A percentile compares a stretch with the other conserved stretches of the same genome.
Evolutionary conservation across 75 land plant genomes (phyloP).

Genomic region (Azolla pinnata): DNA sequence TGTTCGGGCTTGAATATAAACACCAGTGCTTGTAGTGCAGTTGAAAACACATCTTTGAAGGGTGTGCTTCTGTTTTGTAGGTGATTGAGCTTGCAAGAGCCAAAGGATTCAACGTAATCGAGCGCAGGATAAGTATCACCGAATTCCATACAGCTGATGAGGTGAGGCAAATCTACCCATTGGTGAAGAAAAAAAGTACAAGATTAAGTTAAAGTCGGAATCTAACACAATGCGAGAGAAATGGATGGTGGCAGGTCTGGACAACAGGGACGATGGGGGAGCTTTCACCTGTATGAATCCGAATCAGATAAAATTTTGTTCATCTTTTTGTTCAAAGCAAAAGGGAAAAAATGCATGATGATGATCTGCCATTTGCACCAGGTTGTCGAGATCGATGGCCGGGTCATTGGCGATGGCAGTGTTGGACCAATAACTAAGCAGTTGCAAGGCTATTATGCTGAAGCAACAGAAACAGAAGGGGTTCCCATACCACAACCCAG

Average conservation of each 20-base stretch:
- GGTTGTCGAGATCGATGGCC: constrained; percentile 90
- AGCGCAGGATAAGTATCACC: constrained; percentile 66
- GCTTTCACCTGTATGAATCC: constrained; percentile 64
- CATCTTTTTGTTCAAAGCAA: no score
- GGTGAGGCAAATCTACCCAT: no score
- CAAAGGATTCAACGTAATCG: constrained; percentile 56
- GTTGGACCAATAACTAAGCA: constrained; percentile 66
- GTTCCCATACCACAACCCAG: constrained; percentile 74
- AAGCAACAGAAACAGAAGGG: constrained; percentile 51
- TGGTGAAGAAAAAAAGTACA: no score
- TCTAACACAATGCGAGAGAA: no score
- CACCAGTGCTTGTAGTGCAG: no score
- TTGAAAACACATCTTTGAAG: no score
- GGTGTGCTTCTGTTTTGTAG: constrained; percentile 28
- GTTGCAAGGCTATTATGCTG: constrained; percentile 60
- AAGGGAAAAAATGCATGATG: no score
- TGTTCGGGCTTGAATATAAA: neutral
- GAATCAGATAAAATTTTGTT: no score
- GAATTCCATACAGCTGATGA: constrained; percentile 97
- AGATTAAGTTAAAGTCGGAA: no score
- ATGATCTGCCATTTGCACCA: no score
- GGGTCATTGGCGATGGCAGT: constrained; percentile 62
- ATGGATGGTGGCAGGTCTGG: constrained; percentile 91
- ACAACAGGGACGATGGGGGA: constrained; percentile 99
- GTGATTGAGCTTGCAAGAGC: constrained; percentile 84